Evolutionary conservation across 2,329 filamentous ascomycete genomes (phyloP).

Genomic region (Berkeleyomyces rouxiae): DNA sequence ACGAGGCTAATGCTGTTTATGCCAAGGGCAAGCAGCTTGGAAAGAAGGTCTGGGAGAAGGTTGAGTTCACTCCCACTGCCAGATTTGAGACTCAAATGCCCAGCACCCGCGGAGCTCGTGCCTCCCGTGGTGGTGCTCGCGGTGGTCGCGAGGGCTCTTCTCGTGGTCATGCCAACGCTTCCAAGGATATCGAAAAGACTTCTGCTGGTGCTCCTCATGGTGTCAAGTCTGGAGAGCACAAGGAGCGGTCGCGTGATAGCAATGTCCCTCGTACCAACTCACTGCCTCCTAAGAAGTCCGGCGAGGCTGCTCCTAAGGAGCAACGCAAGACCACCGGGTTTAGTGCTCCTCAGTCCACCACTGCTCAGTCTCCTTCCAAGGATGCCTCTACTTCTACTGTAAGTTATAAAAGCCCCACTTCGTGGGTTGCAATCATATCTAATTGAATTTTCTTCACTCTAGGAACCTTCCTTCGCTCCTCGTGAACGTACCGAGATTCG

Average conservation of each 20-base stretch:
- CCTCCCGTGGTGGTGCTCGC: conserved; percentile 29
- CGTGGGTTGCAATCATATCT: background rate
- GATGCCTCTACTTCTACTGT: conserved; percentile 23
- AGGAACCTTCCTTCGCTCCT: conserved; percentile 9
- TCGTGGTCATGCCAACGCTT: conserved; percentile 16
- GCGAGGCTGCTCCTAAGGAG: conserved; percentile 26
- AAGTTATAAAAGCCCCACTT: conserved; percentile 19
- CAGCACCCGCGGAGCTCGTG: conserved; percentile 31
- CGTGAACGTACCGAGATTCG: conserved; percentile 22
- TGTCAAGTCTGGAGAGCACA: conserved; percentile 6
- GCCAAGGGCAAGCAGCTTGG: conserved; percentile 31
- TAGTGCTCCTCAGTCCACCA: conserved; percentile 18
- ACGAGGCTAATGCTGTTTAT: conserved; percentile 27
- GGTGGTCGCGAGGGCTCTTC: conserved; percentile 19
- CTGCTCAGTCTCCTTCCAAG: conserved; percentile 19
- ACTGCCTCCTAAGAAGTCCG: conserved; percentile 22
- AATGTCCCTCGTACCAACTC: conserved; percentile 21
- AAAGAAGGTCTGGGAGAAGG: conserved; percentile 77
- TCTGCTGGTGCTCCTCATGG: conserved; percentile 16
- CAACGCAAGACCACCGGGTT: conserved; percentile 28
- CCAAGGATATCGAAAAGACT: conserved; percentile 25
- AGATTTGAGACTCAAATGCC: conserved; percentile 74
- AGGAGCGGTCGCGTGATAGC: conserved; percentile 10
- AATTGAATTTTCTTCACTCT: background rate
- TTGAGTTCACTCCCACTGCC: conserved; percentile 70